Conservation (phyloP, 78 protist species). For the Polysphondylium violaceum region DNA sequence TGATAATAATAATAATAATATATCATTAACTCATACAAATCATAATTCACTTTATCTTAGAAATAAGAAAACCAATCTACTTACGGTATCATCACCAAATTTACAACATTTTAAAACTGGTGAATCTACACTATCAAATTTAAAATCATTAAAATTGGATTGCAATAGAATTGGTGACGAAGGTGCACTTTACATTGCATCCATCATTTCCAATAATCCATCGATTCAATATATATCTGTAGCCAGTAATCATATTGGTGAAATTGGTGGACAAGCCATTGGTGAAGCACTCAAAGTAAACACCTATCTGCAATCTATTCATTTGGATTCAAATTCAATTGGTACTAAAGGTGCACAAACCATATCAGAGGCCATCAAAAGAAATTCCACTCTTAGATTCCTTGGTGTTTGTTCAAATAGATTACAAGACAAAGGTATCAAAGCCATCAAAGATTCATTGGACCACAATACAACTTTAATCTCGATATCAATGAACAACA, state of each 20-base stretch:
- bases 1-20: background rate
- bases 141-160: constrained; percentile 7
- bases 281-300: constrained; percentile 22
- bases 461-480: constrained; percentile 2
- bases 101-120: constrained; percentile 10
- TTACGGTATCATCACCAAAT: constrained; percentile 3
- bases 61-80: background rate
- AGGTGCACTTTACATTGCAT: background rate
- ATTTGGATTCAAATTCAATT: constrained; percentile 15
- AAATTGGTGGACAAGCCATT: constrained; percentile 1
- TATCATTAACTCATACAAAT: background rate
- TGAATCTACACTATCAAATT: constrained; percentile 6
- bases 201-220: constrained; percentile 24
- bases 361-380: background rate
- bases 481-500: constrained; percentile 4
- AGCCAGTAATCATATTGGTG: constrained; percentile 10
- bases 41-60: background rate
- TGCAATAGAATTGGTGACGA: constrained; percentile 23
- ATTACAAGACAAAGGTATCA: background rate
- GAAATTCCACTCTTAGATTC: background rate
- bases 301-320: background rate
- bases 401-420: constrained; percentile 27
- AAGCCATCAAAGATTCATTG: constrained; percentile 2
- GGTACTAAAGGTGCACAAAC: background rate
- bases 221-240: constrained; percentile 7